Evolutionary conservation across 2,329 filamentous ascomycete species (phyloP), one percentile per base, ranked within the genome.

Genomic region (Didymella sp.): DNA sequence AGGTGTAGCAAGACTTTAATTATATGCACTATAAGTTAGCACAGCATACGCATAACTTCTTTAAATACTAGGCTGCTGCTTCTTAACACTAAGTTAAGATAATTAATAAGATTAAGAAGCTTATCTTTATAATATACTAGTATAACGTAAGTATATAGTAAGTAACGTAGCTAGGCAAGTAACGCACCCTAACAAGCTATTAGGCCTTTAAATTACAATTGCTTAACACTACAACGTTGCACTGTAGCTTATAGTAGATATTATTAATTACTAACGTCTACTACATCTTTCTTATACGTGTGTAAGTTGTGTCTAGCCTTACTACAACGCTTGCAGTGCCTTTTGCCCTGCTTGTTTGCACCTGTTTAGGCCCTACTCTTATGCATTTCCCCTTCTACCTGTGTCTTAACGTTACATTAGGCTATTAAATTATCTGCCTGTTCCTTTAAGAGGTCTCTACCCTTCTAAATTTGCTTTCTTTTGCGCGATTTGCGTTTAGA

Each of bases 181-280:
- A 38, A 38, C n/a, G 35, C 35, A 19, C 35, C n/a, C n/a, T 19
- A 38, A 38, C 8, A 19, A 38, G 8, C 35, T 38, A n/a, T 38
- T 38, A 17, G n/a, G 35, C 19, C 25, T n/a, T 19, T 25, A 30
- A 31, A 27, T 8, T 27, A 31, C 45, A 38, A 27, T 19, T 19
- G 15, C 8, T 19, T 15, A 46, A 46, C 28, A 46, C 28, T 11
- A 46, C 43, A 46, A 46, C 28, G 28, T 19, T 46, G 28, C 33
- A 46, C 28, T 35, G 11, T 46, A 46, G 28, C 28, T 24, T 35
- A 24, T 19, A 46, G 43, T 46, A 46, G 9, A 46, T 3, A 46
- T n/a, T 33, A 15, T 46, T 35, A 46, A 35, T 46, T 24, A 11
- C 28, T 46, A 24, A 46, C 43, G 2, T 46, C 43, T 46, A 38